Conservation (phyloP, 202 grass and related monocot species). For the Schoenoplectus tabernaemontani region DNA sequence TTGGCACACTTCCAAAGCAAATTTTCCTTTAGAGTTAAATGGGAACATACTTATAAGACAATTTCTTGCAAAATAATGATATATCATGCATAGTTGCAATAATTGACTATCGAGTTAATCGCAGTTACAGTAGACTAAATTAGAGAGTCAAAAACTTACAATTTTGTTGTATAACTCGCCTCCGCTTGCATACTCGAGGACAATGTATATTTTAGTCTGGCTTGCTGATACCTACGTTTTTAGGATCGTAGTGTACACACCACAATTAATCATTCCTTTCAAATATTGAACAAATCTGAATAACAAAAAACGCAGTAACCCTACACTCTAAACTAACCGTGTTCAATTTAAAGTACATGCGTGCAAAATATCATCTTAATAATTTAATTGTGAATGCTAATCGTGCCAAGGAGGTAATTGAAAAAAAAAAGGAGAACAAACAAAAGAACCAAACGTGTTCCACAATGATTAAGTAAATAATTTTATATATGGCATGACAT, state of each 20-base stretch:
- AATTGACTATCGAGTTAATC: too few species aligned
- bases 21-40: not conserved
- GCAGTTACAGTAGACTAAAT: too few species aligned
- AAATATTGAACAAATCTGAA: not conserved
- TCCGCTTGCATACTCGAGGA: constrained; percentile 74
- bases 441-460: not conserved
- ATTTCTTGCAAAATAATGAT: not conserved
- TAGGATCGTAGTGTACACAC: not conserved
- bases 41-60: not conserved
- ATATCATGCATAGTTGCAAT: not conserved
- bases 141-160: constrained; percentile 29
- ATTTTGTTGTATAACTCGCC: constrained; percentile 82
- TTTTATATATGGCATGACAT: not conserved
- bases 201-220: constrained; percentile 88
- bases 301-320: not conserved
- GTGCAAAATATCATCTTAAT: not conserved
- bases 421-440: too few species aligned
- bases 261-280: not conserved
- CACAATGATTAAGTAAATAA: not conserved
- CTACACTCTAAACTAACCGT: too few species aligned
- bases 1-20: not conserved
- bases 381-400: not conserved
- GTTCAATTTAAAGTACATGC: too few species aligned
- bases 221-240: constrained; percentile 63
- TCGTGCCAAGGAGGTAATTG: not conserved